Evolutionary conservation across 1,284 basidiomycete species (phyloP), one percentile per base, ranked within the genome.

Genomic region (Ceratobasidium sp.): DNA sequence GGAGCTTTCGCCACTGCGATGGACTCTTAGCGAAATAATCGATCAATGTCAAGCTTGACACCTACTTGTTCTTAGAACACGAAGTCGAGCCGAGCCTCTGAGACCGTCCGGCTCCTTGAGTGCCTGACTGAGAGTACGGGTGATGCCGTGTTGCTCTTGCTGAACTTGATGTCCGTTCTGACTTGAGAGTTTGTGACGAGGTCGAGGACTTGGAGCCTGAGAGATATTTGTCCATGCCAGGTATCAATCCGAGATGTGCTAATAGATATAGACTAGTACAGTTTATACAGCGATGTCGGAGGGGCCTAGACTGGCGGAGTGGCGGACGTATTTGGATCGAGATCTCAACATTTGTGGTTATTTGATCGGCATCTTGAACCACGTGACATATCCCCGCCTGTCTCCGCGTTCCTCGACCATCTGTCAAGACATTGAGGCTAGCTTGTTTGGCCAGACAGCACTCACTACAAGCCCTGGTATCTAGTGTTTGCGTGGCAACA

Each of bases 311-410:
- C 62, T 47, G 22, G 45, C 15, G 48, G 41, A 29, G 54, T 47
- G 33, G 60, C 41, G 48, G 48, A 44, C 22, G 48, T 48, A 41
- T 54, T 45, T 27, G 41, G 29, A 57, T 59, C 53, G 66, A 69
- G 66, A 69, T 69, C 66, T n/a, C 54, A 36, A 41, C 53, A 31
- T 69, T 69, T 69, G 66, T 24, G 66, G 15, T 22, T 29, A 27
- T 69, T 69, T 69, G 66, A 44, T 44, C 48, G 54, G 65, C 47
- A 47, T 54, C 36, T 27, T 31, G 2, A 57, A 24, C 45, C 66
- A 69, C 66, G 66, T 69, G 66, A 15, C n/a, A 17, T 11, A 41
- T 4, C 36, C 36, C 36, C 36, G 36, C 36, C 6, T 41, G 6
- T 11, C 36, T 41, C 36, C 36, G 4, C 36, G 36, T 41, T 41